Evolutionary conservation across 805 yeast species (phyloP), one percentile per base, ranked within the genome.

Genomic region (Aciculoconidium aculeatum): DNA sequence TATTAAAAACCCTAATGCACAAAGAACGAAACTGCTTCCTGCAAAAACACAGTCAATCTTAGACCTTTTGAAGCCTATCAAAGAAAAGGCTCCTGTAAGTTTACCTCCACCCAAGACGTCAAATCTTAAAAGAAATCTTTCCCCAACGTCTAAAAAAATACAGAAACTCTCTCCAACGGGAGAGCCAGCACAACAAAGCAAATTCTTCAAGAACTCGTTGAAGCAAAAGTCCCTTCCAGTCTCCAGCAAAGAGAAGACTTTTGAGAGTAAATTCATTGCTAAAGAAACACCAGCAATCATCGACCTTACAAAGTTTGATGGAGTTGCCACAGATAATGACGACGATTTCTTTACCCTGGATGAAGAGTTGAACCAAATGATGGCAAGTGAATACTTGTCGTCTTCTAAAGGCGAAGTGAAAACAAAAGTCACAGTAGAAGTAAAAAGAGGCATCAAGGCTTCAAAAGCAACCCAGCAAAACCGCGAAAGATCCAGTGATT

Each of bases 331-430:
- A 4, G 23, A 24, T 11, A 30, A 31, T 17, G 34, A 27, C 15
- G 30, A 27, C 20, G 30, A 25, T 8, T 21, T 29, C 22, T 30
- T 39, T 11, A 44, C 45, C 5, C 49, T 42, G 17, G 41, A 34
- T 13, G 49, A 42, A 21, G 39, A 30, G 28, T 21, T 32, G 11
- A 27, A 34, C 15, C 31, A 41, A 28, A 31, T 35, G 21, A 31
- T 22, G 7, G 15, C 21, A n/a, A 25, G 30, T 6, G 11, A 21
- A 26, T 14, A 25, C 7, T n/a, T n/a, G n/a, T n/a, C n/a, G n/a
- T n/a, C n/a, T n/a, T n/a, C n/a, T n/a, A n/a, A n/a, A n/a, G n/a
- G n/a, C 11, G 23, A 25, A 25, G 12, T 10, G 8, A 27, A 13
- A 21, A 7, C 21, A 11, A 22, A 11, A 7, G n/a, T n/a, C n/a